Evolutionary conservation across 2,329 filamentous ascomycete genomes (phyloP), one percentile per base, ranked within the genome.

Genomic region (Leptographium wingfieldii): DNA sequence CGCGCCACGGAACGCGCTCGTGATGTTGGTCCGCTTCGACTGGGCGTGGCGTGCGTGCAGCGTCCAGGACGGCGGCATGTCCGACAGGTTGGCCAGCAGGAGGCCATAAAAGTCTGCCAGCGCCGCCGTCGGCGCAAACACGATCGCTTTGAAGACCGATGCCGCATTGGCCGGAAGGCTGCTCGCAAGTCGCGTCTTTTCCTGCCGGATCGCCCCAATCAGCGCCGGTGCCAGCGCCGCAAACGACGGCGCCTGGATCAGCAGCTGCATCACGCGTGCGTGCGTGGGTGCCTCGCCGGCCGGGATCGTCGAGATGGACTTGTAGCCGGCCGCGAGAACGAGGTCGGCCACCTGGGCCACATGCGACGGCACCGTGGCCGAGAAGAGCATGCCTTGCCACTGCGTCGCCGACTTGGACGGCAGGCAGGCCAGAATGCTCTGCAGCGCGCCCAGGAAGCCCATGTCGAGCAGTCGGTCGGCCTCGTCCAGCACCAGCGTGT

Each of bases 401-500:
- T 84, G 77, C 33, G 83, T 80, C 57, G 78, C 71, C 2, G 74
- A 70, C 69, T 85, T 83, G 62, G 80, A 72, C 0, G 89, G 89
- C 4, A 95, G 76, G 12, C 84, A 81, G 65, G 80, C 77, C 25
- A 95, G 78, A 62, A 95, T 92, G 66, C 89, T 87, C 69, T 87
- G 83, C 3, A 95, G 77, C 11, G 87, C 84, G 2, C 84, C 83
- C n/a, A 89, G 84, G 68, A 95, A 95, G 66, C 92, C 90, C 69
- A 92, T 84, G 69, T 95, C 90, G 3, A 95, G 81, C 48, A 95
- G 80, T 43, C 88, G 78, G 68, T 94, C 89, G 33, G 89, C 89
- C 74, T 92, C 89, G 65, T 92, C 89, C 70, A 94, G 85, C 22
- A 94, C 88, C 4, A 94, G 76, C 63, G 88, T 91, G 69, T 92